A percentile compares a stretch with the other conserved stretches of the same genome.
Conservation (phyloP, 768 basidiomycete species). For the Suillus weaverae region DNA sequence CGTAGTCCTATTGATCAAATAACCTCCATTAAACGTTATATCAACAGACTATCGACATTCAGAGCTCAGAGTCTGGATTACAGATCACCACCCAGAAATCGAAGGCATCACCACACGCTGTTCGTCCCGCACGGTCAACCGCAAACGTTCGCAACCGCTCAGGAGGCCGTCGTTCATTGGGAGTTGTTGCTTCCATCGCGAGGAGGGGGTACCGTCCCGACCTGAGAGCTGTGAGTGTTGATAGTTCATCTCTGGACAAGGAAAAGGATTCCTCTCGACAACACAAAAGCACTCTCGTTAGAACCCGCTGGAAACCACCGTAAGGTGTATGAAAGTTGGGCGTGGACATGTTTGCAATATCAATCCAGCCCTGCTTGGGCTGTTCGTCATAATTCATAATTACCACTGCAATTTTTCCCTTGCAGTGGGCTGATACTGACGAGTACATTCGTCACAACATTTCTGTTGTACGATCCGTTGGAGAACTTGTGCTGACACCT, state of each 20-base stretch:
- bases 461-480: conserved; percentile 25
- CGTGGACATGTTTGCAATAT: conserved; percentile 94
- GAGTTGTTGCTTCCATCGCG: conserved; percentile 57
- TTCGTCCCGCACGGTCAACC: conserved; percentile 48
- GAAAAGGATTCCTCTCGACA: not conserved
- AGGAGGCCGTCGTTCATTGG: conserved; percentile 67
- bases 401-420: conserved; percentile 18
- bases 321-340: conserved; percentile 77
- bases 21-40: conserved; percentile 3
- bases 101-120: conserved; percentile 52
- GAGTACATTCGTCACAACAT: conserved; percentile 19
- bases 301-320: conserved; percentile 80
- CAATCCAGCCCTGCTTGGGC: conserved; percentile 28
- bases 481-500: conserved; percentile 46
- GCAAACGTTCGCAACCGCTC: conserved; percentile 65
- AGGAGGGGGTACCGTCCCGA: conserved; percentile 78
- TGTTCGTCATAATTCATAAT: conserved; percentile 18
- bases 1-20: conserved; percentile 7
- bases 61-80: conserved; percentile 54
- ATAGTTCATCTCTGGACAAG: not conserved
- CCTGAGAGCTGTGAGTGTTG: conserved; percentile 65
- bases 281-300: conserved; percentile 74
- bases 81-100: conserved; percentile 66
- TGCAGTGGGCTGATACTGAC: conserved; percentile 34
- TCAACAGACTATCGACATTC: conserved; percentile 63